Evolutionary conservation across 2,329 filamentous ascomycete genomes (phyloP), one percentile per base, ranked within the genome.

Genomic region (Talaromyces albobiverticillius): DNA sequence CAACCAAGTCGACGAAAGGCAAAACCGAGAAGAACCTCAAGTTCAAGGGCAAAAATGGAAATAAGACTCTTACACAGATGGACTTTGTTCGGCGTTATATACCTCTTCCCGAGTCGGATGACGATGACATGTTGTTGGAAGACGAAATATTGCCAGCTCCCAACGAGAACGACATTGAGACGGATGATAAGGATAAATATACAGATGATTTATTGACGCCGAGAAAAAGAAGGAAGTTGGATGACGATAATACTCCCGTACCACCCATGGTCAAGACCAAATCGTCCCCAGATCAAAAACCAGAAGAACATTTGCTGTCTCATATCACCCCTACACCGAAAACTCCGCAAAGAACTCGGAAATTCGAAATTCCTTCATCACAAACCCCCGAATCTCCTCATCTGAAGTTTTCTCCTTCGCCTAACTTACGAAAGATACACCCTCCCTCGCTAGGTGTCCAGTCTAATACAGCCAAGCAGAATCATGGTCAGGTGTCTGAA

Each of bases 61-160:
- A 72, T 50, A 72, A 73, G 42, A 74, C 71, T 0, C 62, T 74
- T n/a, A 74, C 71, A 2, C 71, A 74, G 58, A 73, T 74, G 71
- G 66, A 72, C 51, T 74, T 70, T 59, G 71, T 74, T 31, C 64
- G 64, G 31, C 68, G 67, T 4, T 68, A 65, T 42, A 59, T 71
- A 54, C 63, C 64, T 20, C 64, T 70, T 43, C 64, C 67, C 3
- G 46, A 50, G 36, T 62, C 67, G 3, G 67, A 71, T 38, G 69
- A 71, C 22, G 70, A 64, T n/a, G 42, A 55, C 23, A 8, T 55
- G 13, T 41, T 47, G 23, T 29, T 41, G 11, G 51, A 55, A 5
- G 42, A 51, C 7, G 26, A 42, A 5, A 29, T 20, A 51, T 14
- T 26, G 7, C 5, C n/a, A 4, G 1, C 25, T 1, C 40, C 9